A percentile compares a stretch with the other conserved stretches of the same genome.
Conservation (phyloP, 352 stramenopile genomes). For the Phytophthora tentaculata region DNA sequence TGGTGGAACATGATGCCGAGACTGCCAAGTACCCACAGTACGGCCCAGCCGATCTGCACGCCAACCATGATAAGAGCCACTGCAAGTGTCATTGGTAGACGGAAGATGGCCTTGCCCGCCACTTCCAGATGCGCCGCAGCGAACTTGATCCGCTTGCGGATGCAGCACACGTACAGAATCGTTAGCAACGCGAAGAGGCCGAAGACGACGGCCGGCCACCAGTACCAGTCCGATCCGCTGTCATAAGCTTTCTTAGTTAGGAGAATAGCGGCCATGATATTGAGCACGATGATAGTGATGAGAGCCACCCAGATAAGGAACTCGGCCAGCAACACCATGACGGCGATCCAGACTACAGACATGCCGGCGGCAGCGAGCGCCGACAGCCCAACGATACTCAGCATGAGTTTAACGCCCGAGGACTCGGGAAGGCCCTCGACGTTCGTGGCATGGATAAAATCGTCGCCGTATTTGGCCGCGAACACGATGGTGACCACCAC, state of each 20-base stretch:
- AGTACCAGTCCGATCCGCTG: constrained; percentile 62
- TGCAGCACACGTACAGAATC: constrained; percentile 67
- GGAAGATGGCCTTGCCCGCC: constrained; percentile 86
- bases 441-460: constrained; percentile 61
- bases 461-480: constrained; percentile 62
- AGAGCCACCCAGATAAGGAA: constrained; percentile 64
- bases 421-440: constrained; percentile 42
- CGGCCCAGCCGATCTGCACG: constrained; percentile 86
- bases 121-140: constrained; percentile 91
- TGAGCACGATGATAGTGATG: constrained; percentile 40
- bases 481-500: constrained; percentile 57
- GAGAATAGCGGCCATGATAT: constrained; percentile 62
- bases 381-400: constrained; percentile 61
- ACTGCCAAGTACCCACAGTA: constrained; percentile 87
- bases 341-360: constrained; percentile 75
- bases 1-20: constrained; percentile 85
- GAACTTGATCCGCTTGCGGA: constrained; percentile 92
- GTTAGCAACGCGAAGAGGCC: constrained; percentile 57
- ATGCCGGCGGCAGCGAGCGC: constrained; percentile 63
- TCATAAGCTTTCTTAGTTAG: constrained; percentile 76
- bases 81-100: constrained; percentile 83
- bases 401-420: constrained; percentile 62
- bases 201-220: constrained; percentile 68
- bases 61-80: constrained; percentile 85
- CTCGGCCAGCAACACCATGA: constrained; percentile 76